These are phyloP conservation scores for Elaeis guineensis DNA, from an alignment of 176 grass and related monocot genomes.

Conservation along the genomic window DNA sequence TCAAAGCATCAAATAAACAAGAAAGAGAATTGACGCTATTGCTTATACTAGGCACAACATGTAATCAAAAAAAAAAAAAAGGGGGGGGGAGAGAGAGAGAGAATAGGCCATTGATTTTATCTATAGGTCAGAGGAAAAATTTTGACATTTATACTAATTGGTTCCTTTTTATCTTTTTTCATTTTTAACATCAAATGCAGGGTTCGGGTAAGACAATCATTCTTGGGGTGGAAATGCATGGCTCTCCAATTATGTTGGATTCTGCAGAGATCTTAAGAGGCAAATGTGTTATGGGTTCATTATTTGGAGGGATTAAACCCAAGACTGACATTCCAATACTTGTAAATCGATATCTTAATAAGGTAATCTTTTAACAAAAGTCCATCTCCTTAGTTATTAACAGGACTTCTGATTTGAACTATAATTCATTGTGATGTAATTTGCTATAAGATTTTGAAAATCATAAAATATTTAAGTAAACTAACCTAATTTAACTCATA, in stretches of 20 bases:
- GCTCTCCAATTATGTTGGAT: constrained; percentile 10
- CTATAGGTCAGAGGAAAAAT: too few relatives aligned
- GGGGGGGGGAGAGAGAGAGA: too few relatives aligned
- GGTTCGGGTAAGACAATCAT: constrained; percentile 60
- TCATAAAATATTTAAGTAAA: too few relatives aligned
- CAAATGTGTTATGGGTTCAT: constrained; percentile 21
- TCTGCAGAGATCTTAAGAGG: constrained; percentile 11
- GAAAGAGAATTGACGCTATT: too few relatives aligned
- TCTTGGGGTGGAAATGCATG: constrained; percentile 13
- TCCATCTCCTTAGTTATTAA: too few relatives aligned
- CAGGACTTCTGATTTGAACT: background rate
- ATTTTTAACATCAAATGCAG: constrained; percentile 3
- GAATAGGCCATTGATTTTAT: too few relatives aligned
- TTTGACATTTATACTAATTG: too few relatives aligned
- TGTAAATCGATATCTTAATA: constrained; percentile 29
- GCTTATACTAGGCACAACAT: too few relatives aligned
- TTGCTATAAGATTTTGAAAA: too few relatives aligned
- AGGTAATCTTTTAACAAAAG: constrained; percentile 9
- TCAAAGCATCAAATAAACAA: too few relatives aligned
- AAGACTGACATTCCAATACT: constrained; percentile 46
- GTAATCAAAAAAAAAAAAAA: too few relatives aligned
- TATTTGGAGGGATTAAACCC: constrained; percentile 47
- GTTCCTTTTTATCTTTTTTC: background rate
- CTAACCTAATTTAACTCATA: too few relatives aligned
- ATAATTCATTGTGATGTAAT: background rate